These are phyloP conservation scores for Prunus persica DNA, from an alignment of 306 rosid species.

Conservation along the genomic window DNA sequence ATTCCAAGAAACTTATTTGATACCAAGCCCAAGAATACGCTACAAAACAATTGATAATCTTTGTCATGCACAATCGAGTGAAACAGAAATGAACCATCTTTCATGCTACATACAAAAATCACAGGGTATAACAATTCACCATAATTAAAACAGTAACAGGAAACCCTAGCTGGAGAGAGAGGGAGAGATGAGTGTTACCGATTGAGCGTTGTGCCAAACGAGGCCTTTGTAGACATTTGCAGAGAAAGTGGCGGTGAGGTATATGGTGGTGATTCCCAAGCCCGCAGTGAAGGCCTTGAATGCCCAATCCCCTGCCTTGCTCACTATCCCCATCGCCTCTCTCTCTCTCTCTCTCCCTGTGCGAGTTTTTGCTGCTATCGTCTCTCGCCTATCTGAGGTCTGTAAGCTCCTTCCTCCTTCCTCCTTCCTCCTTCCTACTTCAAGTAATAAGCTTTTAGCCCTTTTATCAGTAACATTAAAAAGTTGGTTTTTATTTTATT, in stretches of 20 bases:
- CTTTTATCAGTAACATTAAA: neutral
- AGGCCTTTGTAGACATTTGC: conserved; percentile 72
- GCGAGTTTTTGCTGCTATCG: neutral
- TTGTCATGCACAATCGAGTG: no score
- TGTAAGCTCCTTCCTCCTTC: neutral
- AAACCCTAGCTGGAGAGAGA: neutral
- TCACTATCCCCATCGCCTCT: conserved; percentile 56
- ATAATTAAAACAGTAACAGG: neutral
- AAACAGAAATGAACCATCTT: neutral
- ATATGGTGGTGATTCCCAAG: conserved; percentile 66
- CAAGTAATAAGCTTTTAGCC: neutral
- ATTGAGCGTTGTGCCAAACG: conserved; percentile 84
- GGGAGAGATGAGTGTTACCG: conserved; percentile 32
- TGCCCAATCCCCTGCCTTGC: conserved; percentile 65
- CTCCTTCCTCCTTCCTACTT: neutral
- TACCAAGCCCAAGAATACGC: no score
- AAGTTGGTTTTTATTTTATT: neutral
- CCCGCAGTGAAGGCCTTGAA: conserved; percentile 77
- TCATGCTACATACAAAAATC: neutral
- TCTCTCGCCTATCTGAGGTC: neutral
- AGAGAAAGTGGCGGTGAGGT: conserved; percentile 72
- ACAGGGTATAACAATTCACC: neutral
- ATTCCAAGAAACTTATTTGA: no score
- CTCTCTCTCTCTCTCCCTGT: neutral
- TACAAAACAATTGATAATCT: no score